phyloP scores from a whole-genome alignment of 108 stramenopile genomes.

The Nitzschia sp. region DNA sequence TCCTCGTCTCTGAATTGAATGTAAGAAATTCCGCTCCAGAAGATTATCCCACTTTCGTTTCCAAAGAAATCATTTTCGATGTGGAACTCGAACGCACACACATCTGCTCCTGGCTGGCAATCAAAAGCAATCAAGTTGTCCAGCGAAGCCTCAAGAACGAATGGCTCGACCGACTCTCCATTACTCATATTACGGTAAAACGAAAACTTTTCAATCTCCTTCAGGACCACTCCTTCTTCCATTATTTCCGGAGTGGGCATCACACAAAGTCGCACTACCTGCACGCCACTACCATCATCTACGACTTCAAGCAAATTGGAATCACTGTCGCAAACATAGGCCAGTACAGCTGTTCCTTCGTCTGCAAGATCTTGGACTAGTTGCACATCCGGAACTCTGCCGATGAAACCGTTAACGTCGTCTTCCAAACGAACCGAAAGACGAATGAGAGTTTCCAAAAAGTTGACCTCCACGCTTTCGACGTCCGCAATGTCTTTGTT shows the following conservation, averaged over 20 bases:
- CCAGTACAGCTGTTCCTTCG: background rate
- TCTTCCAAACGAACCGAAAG: background rate
- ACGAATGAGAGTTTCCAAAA: conserved; percentile 2
- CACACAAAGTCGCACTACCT: conserved; percentile 7
- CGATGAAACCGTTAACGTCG: background rate
- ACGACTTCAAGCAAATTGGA: background rate
- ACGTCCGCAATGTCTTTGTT: background rate
- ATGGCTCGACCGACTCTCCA: no score
- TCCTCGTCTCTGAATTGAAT: no score
- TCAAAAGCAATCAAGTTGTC: no score
- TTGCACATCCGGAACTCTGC: background rate
- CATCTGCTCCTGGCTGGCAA: no score
- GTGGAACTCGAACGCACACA: no score
- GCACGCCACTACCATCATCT: no score
- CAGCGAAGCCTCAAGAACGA: no score
- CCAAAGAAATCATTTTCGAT: no score
- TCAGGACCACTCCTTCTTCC: background rate
- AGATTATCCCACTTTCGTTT: no score
- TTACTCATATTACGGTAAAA: background rate
- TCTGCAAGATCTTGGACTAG: background rate
- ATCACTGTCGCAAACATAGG: conserved; percentile 10
- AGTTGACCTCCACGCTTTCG: conserved; percentile 1
- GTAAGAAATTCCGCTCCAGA: no score
- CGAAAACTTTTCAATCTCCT: background rate
- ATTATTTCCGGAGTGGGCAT: background rate